Conservation (phyloP, 202 grass and related monocot genomes). For the Musa balbisiana region DNA sequence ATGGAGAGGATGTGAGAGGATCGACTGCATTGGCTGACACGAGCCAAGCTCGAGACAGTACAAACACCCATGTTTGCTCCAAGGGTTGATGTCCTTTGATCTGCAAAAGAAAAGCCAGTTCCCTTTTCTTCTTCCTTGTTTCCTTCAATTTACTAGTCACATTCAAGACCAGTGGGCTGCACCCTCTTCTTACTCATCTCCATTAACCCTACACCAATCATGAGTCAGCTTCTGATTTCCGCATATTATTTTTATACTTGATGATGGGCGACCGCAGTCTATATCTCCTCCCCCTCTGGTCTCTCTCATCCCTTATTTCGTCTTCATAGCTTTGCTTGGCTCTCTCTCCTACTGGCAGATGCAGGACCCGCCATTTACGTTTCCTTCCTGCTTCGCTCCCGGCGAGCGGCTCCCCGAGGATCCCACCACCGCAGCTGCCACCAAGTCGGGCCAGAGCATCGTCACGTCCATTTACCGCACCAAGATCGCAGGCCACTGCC, state of each 20-base stretch:
- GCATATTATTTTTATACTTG: too few relatives aligned
- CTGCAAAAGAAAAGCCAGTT: neutral
- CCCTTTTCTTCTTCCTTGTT: neutral
- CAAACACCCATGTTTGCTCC: neutral
- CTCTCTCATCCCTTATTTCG: neutral
- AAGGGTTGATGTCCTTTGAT: neutral
- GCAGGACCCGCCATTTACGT: slow-evolving; percentile 11
- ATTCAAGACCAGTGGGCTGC: too few relatives aligned
- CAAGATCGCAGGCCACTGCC: slow-evolving; percentile 67
- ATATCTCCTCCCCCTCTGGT: slow-evolving; percentile 10
- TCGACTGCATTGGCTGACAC: too few relatives aligned
- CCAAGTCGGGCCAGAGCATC: slow-evolving; percentile 30
- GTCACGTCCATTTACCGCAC: slow-evolving; percentile 67
- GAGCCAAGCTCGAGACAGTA: neutral
- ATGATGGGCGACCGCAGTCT: neutral
- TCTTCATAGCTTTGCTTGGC: neutral
- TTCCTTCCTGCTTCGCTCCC: slow-evolving; percentile 26
- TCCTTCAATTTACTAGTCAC: neutral
- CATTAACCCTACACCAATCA: too few relatives aligned
- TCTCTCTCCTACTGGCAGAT: neutral
- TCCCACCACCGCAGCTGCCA: neutral
- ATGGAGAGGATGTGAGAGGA: too few relatives aligned
- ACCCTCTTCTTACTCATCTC: too few relatives aligned
- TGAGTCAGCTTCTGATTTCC: too few relatives aligned
- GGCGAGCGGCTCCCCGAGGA: slow-evolving; percentile 8